Evolutionary conservation across 73 alveolate species (phyloP), one percentile per base, ranked within the genome.

Genomic region (Paramecium tetraurelia): DNA sequence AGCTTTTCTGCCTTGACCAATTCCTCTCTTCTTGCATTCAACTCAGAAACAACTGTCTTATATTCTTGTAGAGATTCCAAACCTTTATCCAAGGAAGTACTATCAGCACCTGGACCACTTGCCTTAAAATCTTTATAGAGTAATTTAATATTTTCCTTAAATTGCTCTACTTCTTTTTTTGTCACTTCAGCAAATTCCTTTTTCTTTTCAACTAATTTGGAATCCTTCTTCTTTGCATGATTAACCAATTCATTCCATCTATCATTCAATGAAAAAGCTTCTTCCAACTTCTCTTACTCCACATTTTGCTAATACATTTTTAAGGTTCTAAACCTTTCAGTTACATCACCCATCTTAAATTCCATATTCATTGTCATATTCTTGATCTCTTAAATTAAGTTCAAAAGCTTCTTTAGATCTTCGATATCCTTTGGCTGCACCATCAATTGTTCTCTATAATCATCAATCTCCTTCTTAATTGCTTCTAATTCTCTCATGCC

Each of bases 281-380:
- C 96, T 35, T 93, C 96, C 77, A 93, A 95, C 27, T 92, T 93
- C 53, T 98, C 99, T 38, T 93, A 96, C 41, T 94, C 95, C 29
- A 97, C 98, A 29, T 95, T 96, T 84, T 94, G 93, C 58, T 92
- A 58, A 95, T 98, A 98, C 98, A 97, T 96, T 87, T 97, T 95
- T 20, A 98, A 92, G 80, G 98, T 96, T 80, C 99, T 95, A 94
- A 97, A 97, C 93, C 97, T 96, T 92, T 98, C 99, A 43, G 97
- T 93, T 85, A 97, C 98, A 89, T 98, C 98, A 85, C 93, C 96
- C n/a, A 98, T 97, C 94, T 97, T 98, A 96, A 98, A 96, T 92
- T 98, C 99, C 99, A 97, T 97, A 36, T 96, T 97, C 99, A 98
- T 97, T 69, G 97, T 93, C 93, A 93, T 94, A 88, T 97, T 96